Conservation (phyloP, 306 rosid genomes). For the Medicago ruthenica region DNA sequence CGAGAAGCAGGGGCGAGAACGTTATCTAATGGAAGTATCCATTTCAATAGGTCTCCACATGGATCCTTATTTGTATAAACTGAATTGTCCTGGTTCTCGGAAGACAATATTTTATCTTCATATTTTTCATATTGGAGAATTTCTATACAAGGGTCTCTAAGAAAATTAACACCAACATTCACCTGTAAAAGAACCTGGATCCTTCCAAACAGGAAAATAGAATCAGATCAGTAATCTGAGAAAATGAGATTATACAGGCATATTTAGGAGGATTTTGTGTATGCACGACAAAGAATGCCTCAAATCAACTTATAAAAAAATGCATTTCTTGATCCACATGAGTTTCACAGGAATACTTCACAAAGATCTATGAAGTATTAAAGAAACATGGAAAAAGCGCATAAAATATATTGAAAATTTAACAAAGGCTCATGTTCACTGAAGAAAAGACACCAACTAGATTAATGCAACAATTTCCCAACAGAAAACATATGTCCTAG, state of each 20-base stretch:
- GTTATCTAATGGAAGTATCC: constrained; percentile 96
- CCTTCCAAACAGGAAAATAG: constrained; percentile 84
- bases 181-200: constrained; percentile 98
- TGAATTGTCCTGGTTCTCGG: constrained; percentile 55
- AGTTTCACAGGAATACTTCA: constrained; percentile 14
- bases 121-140: constrained; percentile 94
- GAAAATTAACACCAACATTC: constrained; percentile 83
- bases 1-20: constrained; percentile 60
- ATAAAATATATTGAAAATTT: not conserved
- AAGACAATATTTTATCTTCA: constrained; percentile 59
- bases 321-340: constrained; percentile 21
- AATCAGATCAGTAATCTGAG: constrained; percentile 72
- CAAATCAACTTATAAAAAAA: constrained; percentile 8
- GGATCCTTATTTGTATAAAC: constrained; percentile 65
- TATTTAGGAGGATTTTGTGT: constrained; percentile 30
- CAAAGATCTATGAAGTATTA: constrained; percentile 29
- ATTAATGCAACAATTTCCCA: constrained; percentile 22
- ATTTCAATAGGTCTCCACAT: constrained; percentile 80
- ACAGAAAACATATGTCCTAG: constrained; percentile 1
- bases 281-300: constrained; percentile 7
- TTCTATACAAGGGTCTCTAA: constrained; percentile 88
- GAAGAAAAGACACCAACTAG: constrained; percentile 20
- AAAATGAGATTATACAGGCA: constrained; percentile 38
- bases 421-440: constrained; percentile 4
- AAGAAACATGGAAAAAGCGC: constrained; percentile 11